Base-by-base conservation (phyloP, 805 yeast species). In the Sugiyamaella floridensis region DNA sequence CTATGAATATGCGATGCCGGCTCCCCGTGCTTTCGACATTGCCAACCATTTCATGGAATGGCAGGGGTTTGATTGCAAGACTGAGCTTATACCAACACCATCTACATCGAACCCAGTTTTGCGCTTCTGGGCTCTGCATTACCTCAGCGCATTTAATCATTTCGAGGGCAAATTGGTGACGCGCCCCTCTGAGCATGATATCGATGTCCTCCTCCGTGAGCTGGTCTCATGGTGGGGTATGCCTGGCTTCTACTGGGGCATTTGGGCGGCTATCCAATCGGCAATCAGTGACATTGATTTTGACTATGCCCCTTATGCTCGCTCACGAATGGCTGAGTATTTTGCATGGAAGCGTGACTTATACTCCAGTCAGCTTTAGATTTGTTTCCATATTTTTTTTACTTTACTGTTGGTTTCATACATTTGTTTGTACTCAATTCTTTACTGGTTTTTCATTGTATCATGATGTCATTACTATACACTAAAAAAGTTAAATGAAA, bases 31-130 rank as follows among this genome's bases (percentile, higher is more conserved):
- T 1, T 89, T 77, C 65, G 99, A 93, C 67, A 78, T 93, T 49
- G 95, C 93, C 11, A 90, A 93, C 67, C 99, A 93, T 71, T 86
- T 93, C 60, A 78, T 86, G 61, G 99, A 92, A 72, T 92, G 99
- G 99, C 93, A 85, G 64, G 93, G 93, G 1, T 85, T 84, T 60
- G 81, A 82, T 56, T 86, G 93, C 64, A 81, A 82, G 58, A 73
- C 77, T 20, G 65, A 73, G 11, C 76, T 76, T 8, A 82, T 85
- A 41, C 89, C 89, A 0, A 62, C 65, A 7, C 85, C 86, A 1
- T 53, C 71, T 0, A 56, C 54, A 8, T 52, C 62, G 2, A 79
- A 81, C 57, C 68, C 68, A 1, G 67, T 74, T 1, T 66, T 84
- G 63, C 70, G 78, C 2, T 66, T 67, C 29, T 85, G 92, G 92